A percentile compares a stretch with the other conserved stretches of the same genome.
These are phyloP conservation scores for Mrakiaceae sp. DNA, from an alignment of 1,284 basidiomycete genomes.

Conservation along the genomic window DNA sequence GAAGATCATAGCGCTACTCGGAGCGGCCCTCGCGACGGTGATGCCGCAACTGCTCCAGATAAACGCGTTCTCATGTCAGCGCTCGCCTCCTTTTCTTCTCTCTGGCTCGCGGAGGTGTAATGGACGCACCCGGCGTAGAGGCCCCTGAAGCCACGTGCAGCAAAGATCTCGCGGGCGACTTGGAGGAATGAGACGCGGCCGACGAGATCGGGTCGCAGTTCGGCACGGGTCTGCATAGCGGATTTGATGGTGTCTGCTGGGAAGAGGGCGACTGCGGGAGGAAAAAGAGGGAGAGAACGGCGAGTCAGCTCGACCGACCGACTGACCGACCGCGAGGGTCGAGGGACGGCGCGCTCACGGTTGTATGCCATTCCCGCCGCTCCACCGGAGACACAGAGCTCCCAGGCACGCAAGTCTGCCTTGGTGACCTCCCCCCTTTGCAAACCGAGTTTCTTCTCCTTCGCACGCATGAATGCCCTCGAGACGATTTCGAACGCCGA, in stretches of 20 bases:
- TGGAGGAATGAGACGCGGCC: conserved; percentile 43
- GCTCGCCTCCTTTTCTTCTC: neutral
- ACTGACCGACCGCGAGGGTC: neutral
- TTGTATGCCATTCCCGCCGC: conserved; percentile 80
- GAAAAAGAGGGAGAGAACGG: neutral
- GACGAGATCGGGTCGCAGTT: conserved; percentile 11
- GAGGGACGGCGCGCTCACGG: conserved; percentile 39
- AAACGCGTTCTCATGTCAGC: no score
- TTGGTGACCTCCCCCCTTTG: conserved; percentile 31
- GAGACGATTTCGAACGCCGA: conserved; percentile 66
- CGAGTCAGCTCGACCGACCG: neutral
- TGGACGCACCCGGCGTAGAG: conserved; percentile 84
- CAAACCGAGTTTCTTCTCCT: conserved; percentile 5
- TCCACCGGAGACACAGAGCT: conserved; percentile 77
- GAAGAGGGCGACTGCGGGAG: conserved; percentile 43
- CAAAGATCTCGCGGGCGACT: conserved; percentile 65
- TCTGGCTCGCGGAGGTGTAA: neutral
- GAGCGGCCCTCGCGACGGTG: conserved; percentile 75
- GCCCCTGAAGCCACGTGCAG: conserved; percentile 63
- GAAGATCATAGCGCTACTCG: conserved; percentile 85
- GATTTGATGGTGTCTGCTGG: conserved; percentile 93
- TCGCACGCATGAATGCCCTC: conserved; percentile 40
- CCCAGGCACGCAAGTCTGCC: conserved; percentile 55
- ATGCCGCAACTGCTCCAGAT: conserved; percentile 51
- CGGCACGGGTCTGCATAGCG: conserved; percentile 65